These are phyloP conservation scores for Entamoeba histolytica DNA, from an alignment of 208 protist genomes.

Conservation along the genomic window DNA sequence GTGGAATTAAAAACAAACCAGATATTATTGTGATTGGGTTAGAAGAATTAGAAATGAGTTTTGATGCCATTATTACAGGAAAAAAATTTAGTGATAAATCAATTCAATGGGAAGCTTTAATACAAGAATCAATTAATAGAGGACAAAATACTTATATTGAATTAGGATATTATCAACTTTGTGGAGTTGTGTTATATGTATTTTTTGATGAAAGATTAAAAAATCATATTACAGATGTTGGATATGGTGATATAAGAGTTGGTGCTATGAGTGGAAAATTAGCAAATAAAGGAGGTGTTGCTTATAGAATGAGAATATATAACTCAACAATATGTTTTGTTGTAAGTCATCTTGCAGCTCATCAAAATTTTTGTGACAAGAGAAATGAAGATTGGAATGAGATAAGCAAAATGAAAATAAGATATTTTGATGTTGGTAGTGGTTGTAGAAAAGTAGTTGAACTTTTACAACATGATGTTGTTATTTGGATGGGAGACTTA, in stretches of 20 bases:
- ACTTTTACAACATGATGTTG: slow-evolving; percentile 45
- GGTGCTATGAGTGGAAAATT: slow-evolving; percentile 29
- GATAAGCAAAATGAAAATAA: slow-evolving; percentile 34
- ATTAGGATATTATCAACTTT: background rate
- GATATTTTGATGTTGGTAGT: background rate
- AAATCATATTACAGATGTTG: background rate
- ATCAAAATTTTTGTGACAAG: slow-evolving; percentile 45
- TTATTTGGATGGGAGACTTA: slow-evolving; percentile 68
- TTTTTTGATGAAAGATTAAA: background rate
- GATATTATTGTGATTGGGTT: background rate
- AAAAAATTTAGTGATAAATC: background rate
- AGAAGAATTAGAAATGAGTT: background rate
- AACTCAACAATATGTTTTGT: slow-evolving; percentile 56
- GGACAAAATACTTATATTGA: background rate
- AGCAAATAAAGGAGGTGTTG: slow-evolving; percentile 70
- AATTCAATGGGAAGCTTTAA: background rate
- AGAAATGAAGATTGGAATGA: slow-evolving; percentile 54
- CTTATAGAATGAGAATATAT: slow-evolving; percentile 46
- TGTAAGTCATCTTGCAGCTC: slow-evolving; percentile 59
- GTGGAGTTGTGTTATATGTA: background rate
- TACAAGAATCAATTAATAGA: background rate
- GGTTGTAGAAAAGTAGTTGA: background rate
- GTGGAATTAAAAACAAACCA: background rate
- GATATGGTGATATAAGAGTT: background rate
- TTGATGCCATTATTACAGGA: background rate